A percentile compares a stretch with the other conserved stretches of the same genome.
phyloP scores from a whole-genome alignment of 805 yeast genomes.

The Saccharomycopsis sp. region DNA sequence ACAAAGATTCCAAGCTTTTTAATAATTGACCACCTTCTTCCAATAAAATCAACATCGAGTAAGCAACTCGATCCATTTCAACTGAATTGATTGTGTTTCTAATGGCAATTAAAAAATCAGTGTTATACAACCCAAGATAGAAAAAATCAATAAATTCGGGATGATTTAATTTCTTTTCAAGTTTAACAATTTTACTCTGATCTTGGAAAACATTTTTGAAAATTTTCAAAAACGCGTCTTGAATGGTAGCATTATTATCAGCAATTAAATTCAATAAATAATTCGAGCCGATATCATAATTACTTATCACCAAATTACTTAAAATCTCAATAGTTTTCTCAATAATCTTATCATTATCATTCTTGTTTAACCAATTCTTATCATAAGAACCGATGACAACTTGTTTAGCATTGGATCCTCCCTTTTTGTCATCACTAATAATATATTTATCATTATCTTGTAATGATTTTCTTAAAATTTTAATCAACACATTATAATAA shows the following conservation, averaged over 20 bases:
- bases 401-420: no score
- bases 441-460: constrained; percentile 34
- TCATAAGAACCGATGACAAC: no score
- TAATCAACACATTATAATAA: constrained; percentile 52
- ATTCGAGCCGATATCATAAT: constrained; percentile 14
- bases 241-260: constrained; percentile 14
- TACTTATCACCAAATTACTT: constrained; percentile 17
- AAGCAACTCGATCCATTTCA: constrained; percentile 15
- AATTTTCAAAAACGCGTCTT: constrained; percentile 16
- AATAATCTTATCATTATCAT: constrained; percentile 2
- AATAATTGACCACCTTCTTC: constrained; percentile 8
- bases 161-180: not conserved
- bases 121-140: constrained; percentile 17
- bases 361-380: not conserved
- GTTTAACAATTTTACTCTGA: constrained; percentile 1
- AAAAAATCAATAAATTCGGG: constrained; percentile 5
- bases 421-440: no score
- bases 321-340: constrained; percentile 7
- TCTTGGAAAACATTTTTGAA: constrained; percentile 13
- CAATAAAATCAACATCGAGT: constrained; percentile 5
- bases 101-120: constrained; percentile 38
- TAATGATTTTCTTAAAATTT: constrained; percentile 34
- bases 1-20: not conserved
- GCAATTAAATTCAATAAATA: constrained; percentile 15
- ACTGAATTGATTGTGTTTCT: constrained; percentile 4